Percentiles rank a stretch among this genome's conserved stretches.
Evolutionary conservation across 805 yeast species (phyloP).

Genomic region (Kuraishia hungarica): DNA sequence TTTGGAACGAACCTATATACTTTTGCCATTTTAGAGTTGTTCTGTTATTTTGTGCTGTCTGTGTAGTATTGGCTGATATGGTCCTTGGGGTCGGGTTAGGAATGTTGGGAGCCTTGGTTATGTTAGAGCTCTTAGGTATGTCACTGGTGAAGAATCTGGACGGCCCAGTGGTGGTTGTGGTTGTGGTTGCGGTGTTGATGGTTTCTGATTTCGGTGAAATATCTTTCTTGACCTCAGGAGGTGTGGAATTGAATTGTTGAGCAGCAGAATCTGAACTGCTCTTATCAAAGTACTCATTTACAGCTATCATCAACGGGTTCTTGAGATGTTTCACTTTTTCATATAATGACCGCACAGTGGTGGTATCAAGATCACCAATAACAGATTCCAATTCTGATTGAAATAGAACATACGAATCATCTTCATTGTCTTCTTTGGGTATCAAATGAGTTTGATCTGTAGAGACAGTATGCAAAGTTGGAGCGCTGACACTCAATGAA

Average conservation of each 20-base stretch:
- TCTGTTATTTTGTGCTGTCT: neutral
- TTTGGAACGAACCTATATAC: constrained; percentile 52
- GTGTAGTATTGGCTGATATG: neutral
- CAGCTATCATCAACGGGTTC: constrained; percentile 27
- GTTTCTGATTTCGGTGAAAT: too few relatives aligned
- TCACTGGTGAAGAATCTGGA: neutral
- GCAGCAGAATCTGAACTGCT: neutral
- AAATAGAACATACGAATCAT: constrained; percentile 16
- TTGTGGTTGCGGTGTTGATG: too few relatives aligned
- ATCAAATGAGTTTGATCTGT: neutral
- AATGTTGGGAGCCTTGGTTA: neutral
- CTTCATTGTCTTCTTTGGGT: neutral
- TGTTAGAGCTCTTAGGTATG: neutral
- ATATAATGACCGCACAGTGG: constrained; percentile 14
- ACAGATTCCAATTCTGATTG: constrained; percentile 24
- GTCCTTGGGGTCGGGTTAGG: neutral
- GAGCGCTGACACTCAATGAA: neutral
- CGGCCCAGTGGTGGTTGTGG: too few relatives aligned
- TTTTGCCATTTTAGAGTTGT: constrained; percentile 11
- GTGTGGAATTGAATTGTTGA: too few relatives aligned
- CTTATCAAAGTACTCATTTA: constrained; percentile 29
- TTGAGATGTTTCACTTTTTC: constrained; percentile 16
- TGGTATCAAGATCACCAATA: constrained; percentile 22
- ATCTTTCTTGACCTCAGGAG: too few relatives aligned
- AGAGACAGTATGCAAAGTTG: neutral